Conservation (phyloP, 257 asterid species). For the Datura wrightii region DNA sequence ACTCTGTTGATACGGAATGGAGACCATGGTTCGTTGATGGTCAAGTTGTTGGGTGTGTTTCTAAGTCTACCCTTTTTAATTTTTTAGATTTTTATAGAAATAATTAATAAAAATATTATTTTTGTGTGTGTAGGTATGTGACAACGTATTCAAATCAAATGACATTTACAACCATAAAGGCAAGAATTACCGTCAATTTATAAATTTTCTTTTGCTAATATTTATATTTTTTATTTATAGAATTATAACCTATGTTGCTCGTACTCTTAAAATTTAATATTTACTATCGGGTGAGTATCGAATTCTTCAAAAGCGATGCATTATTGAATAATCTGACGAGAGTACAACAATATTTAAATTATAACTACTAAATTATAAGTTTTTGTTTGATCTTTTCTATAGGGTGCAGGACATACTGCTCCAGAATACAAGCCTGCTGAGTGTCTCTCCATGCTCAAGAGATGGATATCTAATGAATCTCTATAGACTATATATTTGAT, state of each 20-base stretch:
- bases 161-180: conserved; percentile 48
- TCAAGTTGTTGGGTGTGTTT: conserved; percentile 45
- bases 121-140: conserved; percentile 34
- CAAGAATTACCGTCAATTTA: not conserved
- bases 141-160: conserved; percentile 40
- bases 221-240: not conserved
- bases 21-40: conserved; percentile 41
- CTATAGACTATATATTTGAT: not conserved
- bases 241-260: not conserved
- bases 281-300: too few relatives aligned
- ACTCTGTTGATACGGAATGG: conserved; percentile 40
- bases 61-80: not conserved
- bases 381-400: not conserved
- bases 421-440: not conserved
- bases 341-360: not conserved
- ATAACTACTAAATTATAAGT: not conserved
- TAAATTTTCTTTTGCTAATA: not conserved
- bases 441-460: conserved; percentile 40
- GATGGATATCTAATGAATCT: conserved; percentile 41
- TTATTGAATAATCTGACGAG: too few relatives aligned
- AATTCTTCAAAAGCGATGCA: too few relatives aligned
- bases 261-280: too few relatives aligned
- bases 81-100: not conserved
- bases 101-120: too few relatives aligned
- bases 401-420: conserved; percentile 46